These are phyloP conservation scores for Plantago lanceolata DNA, from an alignment of 305 asterid species.

Conservation along the genomic window DNA sequence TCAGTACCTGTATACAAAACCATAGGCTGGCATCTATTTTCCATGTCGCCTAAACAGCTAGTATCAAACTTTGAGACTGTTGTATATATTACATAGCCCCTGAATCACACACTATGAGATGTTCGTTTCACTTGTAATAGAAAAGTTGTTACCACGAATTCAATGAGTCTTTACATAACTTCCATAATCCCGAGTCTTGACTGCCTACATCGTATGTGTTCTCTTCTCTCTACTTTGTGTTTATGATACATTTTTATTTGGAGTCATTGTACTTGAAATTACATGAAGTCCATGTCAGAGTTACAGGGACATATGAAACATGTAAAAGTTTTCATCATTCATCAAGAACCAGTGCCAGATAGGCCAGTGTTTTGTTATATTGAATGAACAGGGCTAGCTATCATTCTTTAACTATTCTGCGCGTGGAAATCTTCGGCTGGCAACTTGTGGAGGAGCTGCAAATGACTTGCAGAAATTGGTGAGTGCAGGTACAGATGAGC, in stretches of 20 bases:
- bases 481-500: neutral
- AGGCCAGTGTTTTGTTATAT: neutral
- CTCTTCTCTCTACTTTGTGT: no score
- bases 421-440: neutral
- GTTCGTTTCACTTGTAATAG: neutral
- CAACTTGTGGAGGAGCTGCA: neutral
- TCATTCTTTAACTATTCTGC: neutral
- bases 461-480: neutral
- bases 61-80: conserved; percentile 8
- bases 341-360: neutral
- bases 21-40: conserved; percentile 24
- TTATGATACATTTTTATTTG: no score
- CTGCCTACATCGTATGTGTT: no score
- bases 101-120: conserved; percentile 1
- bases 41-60: neutral
- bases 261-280: neutral
- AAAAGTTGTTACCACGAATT: conserved; percentile 4
- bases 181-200: neutral
- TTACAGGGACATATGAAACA: neutral
- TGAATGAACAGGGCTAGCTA: neutral
- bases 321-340: neutral
- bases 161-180: neutral
- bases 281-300: neutral
- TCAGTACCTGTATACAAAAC: conserved; percentile 20
- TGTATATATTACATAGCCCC: conserved; percentile 30